phyloP scores from a whole-genome alignment of 73 alveolate genomes.

The Paramecium bursaria region DNA sequence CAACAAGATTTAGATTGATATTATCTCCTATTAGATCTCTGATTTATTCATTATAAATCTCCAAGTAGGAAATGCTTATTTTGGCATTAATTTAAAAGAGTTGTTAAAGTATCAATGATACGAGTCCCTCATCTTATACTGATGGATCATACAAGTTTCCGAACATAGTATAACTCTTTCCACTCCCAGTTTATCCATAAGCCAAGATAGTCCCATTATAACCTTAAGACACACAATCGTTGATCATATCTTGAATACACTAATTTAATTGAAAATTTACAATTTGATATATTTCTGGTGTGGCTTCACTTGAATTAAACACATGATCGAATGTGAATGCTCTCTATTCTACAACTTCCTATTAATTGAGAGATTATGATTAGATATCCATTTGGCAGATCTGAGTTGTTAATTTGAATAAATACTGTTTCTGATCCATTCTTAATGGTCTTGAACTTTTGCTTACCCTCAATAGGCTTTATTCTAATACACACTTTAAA shows the following conservation, averaged over 20 bases:
- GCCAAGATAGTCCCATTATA: conserved; percentile 94
- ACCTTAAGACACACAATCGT: conserved; percentile 81
- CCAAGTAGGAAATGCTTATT: conserved; percentile 93
- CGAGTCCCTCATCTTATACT: conserved; percentile 83
- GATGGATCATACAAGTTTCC: conserved; percentile 83
- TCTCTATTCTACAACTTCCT: conserved; percentile 70
- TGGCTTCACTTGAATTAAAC: conserved; percentile 80
- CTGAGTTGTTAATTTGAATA: not conserved
- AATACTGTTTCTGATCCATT: conserved; percentile 37
- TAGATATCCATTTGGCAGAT: conserved; percentile 8
- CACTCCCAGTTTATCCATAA: conserved; percentile 96
- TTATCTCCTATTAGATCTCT: conserved; percentile 85
- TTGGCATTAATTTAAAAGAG: conserved; percentile 83
- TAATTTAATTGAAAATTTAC: conserved; percentile 85
- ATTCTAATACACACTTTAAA: conserved; percentile 59
- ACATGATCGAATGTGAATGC: conserved; percentile 89
- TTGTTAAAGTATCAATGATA: conserved; percentile 93
- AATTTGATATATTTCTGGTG: conserved; percentile 82
- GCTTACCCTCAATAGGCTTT: conserved; percentile 50
- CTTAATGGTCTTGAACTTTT: conserved; percentile 14
- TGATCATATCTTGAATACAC: conserved; percentile 68
- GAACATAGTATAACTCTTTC: conserved; percentile 92
- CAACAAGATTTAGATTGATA: conserved; percentile 87
- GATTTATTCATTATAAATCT: conserved; percentile 97
- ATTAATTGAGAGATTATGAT: conserved; percentile 15